Evolutionary conservation across 768 basidiomycete species (phyloP).

Genomic region (Atractiella rhizophila): DNA sequence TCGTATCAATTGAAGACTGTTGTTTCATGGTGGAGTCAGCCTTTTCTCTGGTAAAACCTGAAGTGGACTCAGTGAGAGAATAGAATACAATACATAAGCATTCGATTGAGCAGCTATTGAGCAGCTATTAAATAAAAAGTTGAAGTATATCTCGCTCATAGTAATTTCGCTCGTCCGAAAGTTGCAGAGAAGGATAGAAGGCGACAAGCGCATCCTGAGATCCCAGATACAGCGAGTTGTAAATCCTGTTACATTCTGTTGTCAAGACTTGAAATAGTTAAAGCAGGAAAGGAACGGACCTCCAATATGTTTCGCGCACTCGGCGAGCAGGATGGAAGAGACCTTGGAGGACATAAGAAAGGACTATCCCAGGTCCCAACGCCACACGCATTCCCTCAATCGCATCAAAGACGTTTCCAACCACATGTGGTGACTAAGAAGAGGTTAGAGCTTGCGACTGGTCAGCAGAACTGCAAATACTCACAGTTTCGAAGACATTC

Average conservation of each 20-base stretch:
- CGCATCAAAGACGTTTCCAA: constrained; percentile 93
- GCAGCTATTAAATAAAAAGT: constrained; percentile 48
- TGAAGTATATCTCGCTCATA: constrained; percentile 65
- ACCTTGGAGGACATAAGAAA: constrained; percentile 81
- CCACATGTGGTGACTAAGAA: constrained; percentile 85
- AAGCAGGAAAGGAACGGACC: background rate
- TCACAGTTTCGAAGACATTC: background rate
- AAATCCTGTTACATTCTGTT: constrained; percentile 71
- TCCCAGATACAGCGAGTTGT: constrained; percentile 81
- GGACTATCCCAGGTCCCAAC: constrained; percentile 68
- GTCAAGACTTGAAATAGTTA: background rate
- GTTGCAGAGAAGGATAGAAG: constrained; percentile 62
- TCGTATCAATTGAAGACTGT: too few species aligned
- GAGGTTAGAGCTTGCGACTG: too few species aligned
- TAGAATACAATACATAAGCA: too few species aligned
- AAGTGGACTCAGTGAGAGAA: too few species aligned
- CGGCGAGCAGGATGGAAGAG: constrained; percentile 92
- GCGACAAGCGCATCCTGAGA: constrained; percentile 77
- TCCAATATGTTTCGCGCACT: constrained; percentile 55
- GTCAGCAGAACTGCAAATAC: too few species aligned
- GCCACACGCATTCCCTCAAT: constrained; percentile 93
- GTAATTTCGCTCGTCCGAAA: constrained; percentile 71
- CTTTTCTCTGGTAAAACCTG: too few species aligned
- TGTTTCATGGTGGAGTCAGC: too few species aligned
- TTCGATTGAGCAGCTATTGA: too few species aligned